phyloP scores from a whole-genome alignment of 768 basidiomycete species.

The Serendipita sp. region DNA sequence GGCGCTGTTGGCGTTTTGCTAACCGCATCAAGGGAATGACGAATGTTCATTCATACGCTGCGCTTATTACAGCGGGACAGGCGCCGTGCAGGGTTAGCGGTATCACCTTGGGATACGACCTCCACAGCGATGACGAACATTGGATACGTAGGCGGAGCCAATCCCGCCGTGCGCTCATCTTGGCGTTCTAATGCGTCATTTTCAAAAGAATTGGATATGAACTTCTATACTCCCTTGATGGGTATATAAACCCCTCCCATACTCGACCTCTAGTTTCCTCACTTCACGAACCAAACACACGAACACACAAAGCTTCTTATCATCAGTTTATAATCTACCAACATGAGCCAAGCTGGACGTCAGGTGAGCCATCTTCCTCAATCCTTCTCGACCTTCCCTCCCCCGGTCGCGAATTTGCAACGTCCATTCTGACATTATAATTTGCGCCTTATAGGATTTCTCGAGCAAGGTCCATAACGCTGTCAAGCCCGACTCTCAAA shows the following conservation, averaged over 20 bases:
- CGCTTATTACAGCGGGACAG: too few species aligned
- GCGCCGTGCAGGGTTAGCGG: too few species aligned
- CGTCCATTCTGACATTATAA: not conserved
- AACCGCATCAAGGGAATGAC: too few species aligned
- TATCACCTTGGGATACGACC: too few species aligned
- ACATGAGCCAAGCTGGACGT: not conserved
- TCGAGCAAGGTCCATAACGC: not conserved
- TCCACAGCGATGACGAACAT: too few species aligned
- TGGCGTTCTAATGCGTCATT: too few species aligned
- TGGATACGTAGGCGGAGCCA: too few species aligned
- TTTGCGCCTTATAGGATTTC: not conserved
- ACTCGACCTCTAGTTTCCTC: not conserved
- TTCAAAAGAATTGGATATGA: too few species aligned
- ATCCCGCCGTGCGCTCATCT: too few species aligned
- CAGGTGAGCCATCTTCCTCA: not conserved
- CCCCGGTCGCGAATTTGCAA: not conserved
- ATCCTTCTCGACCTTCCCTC: too few species aligned
- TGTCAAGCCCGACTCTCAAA: slow-evolving; percentile 14
- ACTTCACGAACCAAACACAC: not conserved
- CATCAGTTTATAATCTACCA: not conserved
- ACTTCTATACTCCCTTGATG: not conserved
- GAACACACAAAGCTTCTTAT: not conserved
- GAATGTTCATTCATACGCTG: too few species aligned
- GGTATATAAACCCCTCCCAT: not conserved
- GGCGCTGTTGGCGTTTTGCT: too few species aligned